phyloP scores from a whole-genome alignment of 1,284 basidiomycete species.

The Meira miltonrushii region DNA sequence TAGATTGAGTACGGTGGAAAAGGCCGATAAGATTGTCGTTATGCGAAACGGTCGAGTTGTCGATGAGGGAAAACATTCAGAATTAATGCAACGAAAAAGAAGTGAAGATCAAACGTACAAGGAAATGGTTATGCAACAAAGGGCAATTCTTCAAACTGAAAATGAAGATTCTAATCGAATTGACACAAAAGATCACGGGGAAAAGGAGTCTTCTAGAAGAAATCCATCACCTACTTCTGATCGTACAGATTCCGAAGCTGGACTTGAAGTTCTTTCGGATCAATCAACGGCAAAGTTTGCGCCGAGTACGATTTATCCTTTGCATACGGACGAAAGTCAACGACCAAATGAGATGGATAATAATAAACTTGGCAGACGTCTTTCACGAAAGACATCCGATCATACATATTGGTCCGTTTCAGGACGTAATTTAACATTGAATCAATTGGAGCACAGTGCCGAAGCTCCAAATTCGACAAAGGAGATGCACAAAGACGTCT shows the following conservation, averaged over 20 bases:
- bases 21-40: conserved; percentile 47
- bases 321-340: background rate
- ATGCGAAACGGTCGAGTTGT: conserved; percentile 40
- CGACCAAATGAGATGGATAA: background rate
- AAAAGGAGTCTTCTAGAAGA: background rate
- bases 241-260: no score
- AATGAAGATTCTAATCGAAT: background rate
- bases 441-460: background rate
- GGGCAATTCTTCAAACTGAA: conserved; percentile 17
- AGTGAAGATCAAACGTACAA: conserved; percentile 26
- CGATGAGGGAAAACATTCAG: conserved; percentile 39
- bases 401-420: background rate
- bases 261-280: background rate
- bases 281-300: background rate
- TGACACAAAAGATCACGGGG: background rate
- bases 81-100: conserved; percentile 53
- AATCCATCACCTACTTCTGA: background rate
- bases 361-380: background rate
- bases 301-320: background rate
- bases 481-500: background rate
- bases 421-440: background rate
- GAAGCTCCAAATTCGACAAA: background rate
- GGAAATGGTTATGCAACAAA: conserved; percentile 42
- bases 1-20: conserved; percentile 45
- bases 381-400: background rate